phyloP scores from a whole-genome alignment of 2,329 filamentous ascomycete species.

The Penicillium hesseltinei region DNA sequence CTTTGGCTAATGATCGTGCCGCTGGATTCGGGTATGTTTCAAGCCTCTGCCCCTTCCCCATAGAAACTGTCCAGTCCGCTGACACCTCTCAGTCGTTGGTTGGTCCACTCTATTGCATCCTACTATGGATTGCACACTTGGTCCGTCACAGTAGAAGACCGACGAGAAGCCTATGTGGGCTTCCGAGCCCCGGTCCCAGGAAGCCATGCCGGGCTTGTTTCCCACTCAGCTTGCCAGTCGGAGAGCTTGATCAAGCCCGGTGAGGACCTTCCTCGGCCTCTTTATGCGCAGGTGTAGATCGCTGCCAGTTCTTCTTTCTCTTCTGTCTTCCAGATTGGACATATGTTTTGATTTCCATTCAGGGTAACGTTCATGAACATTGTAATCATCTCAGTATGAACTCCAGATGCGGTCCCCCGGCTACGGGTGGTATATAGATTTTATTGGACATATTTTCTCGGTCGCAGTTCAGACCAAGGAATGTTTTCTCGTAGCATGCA shows the following conservation, averaged over 20 bases:
- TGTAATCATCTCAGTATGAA: neutral
- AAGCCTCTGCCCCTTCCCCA: no score
- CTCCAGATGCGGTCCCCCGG: neutral
- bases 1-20: conserved; percentile 68
- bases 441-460: conserved; percentile 9
- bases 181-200: conserved; percentile 46
- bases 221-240: conserved; percentile 28
- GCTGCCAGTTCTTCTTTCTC: neutral
- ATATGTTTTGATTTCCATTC: neutral
- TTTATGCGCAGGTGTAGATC: conserved; percentile 38
- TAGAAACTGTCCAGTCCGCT: conserved; percentile 12
- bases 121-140: conserved; percentile 89
- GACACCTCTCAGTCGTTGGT: conserved; percentile 66
- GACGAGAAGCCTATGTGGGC: conserved; percentile 80
- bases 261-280: conserved; percentile 38
- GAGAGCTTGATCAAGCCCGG: conserved; percentile 33
- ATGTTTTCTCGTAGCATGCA: neutral
- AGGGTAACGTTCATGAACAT: neutral
- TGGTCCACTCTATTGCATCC: conserved; percentile 85
- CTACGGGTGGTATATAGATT: conserved; percentile 1
- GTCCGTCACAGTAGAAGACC: conserved; percentile 69
- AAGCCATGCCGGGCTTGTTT: conserved; percentile 27
- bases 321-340: conserved; percentile 1
- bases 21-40: conserved; percentile 79
- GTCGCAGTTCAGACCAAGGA: neutral